Conservation (phyloP, 371 early-diverging fungal genomes). For the Rhizomucor pusillus region DNA sequence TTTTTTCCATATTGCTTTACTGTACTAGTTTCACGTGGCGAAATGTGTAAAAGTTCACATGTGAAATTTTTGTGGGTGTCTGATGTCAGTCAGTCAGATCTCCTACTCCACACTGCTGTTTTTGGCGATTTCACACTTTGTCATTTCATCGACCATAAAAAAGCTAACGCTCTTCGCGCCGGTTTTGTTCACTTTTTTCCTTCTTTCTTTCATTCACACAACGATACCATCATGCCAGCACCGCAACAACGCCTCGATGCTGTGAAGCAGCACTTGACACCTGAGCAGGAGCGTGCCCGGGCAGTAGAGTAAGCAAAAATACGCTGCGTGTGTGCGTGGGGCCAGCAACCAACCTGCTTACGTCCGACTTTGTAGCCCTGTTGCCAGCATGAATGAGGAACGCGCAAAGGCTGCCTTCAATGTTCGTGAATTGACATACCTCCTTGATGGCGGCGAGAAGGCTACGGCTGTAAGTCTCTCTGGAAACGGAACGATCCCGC, state of each 20-base stretch:
- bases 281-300: conserved; percentile 20
- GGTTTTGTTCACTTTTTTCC: neutral
- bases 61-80: neutral
- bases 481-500: too few species aligned
- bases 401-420: conserved; percentile 75
- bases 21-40: too few species aligned
- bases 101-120: neutral
- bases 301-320: conserved; percentile 26
- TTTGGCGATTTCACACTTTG: neutral
- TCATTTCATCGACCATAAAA: neutral
- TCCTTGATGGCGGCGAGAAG: conserved; percentile 77
- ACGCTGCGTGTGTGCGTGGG: neutral
- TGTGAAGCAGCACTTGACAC: conserved; percentile 28
- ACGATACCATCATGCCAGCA: neutral
- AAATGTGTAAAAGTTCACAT: neutral
- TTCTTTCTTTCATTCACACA: neutral
- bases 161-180: neutral
- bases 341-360: neutral
- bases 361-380: conserved; percentile 25
- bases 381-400: conserved; percentile 62
- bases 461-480: conserved; percentile 46
- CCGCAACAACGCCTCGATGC: conserved; percentile 20
- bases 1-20: too few species aligned
- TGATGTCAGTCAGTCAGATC: neutral
- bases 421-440: conserved; percentile 75